Percentiles rank a stretch among this genome's conserved stretches.
These are phyloP conservation scores for Termitomyces sp. DNA, from an alignment of 768 basidiomycete species.

Conservation along the genomic window DNA sequence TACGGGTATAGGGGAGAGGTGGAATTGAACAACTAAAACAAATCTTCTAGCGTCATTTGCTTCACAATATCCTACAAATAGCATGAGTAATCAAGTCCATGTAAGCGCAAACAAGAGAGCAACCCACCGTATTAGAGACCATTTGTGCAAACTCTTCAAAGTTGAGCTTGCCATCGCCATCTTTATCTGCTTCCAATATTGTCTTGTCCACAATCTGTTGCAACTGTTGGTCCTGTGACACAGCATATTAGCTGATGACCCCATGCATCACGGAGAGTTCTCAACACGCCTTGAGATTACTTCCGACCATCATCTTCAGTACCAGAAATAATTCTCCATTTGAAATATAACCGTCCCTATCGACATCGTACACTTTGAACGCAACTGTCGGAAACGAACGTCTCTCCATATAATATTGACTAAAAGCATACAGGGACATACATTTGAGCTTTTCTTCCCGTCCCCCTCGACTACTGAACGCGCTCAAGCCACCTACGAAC, in stretches of 20 bases:
- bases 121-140: conserved; percentile 89
- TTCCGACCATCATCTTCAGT: conserved; percentile 99
- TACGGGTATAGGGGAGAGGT: conserved; percentile 4
- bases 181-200: conserved; percentile 99
- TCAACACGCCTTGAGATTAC: conserved; percentile 80
- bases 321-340: conserved; percentile 98
- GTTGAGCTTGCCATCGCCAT: conserved; percentile 94
- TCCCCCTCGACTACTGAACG: conserved; percentile 95
- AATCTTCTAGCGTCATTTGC: conserved; percentile 95
- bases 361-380: conserved; percentile 99
- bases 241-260: conserved; percentile 1
- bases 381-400: conserved; percentile 56
- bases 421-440: conserved; percentile 32
- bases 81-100: background rate
- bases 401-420: background rate
- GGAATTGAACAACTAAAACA: conserved; percentile 47
- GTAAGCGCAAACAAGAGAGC: background rate
- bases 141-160: conserved; percentile 97
- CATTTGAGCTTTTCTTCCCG: conserved; percentile 96
- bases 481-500: conserved; percentile 95
- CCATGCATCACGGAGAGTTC: conserved; percentile 11
- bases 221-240: conserved; percentile 83
- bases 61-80: conserved; percentile 88
- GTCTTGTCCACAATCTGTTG: conserved; percentile 99
- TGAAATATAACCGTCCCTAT: conserved; percentile 95